Conservation (phyloP, 2,329 filamentous ascomycete species). For the Tolypocladium guangdongense region DNA sequence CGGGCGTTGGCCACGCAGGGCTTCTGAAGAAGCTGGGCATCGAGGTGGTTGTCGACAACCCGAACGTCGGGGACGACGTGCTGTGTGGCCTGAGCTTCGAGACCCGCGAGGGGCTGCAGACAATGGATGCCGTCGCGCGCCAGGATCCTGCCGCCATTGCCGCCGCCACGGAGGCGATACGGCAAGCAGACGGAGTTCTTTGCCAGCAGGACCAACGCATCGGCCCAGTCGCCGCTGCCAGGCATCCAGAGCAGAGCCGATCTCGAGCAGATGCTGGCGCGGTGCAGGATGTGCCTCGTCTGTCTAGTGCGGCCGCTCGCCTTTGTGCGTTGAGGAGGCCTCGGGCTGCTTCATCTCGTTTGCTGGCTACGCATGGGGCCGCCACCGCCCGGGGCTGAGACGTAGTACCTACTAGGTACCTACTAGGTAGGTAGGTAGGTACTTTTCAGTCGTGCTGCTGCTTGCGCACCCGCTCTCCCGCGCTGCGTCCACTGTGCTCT, state of each 20-base stretch:
- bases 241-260: background rate
- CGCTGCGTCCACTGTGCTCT: no score
- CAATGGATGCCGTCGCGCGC: background rate
- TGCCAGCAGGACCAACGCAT: background rate
- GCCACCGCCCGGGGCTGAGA: background rate
- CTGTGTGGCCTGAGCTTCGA: background rate
- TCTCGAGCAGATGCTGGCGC: background rate
- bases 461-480: background rate
- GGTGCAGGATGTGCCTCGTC: background rate
- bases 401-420: no score
- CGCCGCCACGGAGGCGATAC: background rate
- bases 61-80: background rate
- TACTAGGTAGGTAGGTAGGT: no score
- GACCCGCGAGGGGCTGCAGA: background rate
- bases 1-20: background rate
- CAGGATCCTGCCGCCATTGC: background rate
- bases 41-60: background rate
- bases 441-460: background rate
- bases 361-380: background rate
- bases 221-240: background rate
- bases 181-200: background rate
- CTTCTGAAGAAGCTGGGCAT: background rate
- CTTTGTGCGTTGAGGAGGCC: background rate
- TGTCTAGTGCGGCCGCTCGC: no score
- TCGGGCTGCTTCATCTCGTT: background rate